These are phyloP conservation scores for Beta vulgaris DNA, from an alignment of 148 eudicot genomes.

Conservation along the genomic window DNA sequence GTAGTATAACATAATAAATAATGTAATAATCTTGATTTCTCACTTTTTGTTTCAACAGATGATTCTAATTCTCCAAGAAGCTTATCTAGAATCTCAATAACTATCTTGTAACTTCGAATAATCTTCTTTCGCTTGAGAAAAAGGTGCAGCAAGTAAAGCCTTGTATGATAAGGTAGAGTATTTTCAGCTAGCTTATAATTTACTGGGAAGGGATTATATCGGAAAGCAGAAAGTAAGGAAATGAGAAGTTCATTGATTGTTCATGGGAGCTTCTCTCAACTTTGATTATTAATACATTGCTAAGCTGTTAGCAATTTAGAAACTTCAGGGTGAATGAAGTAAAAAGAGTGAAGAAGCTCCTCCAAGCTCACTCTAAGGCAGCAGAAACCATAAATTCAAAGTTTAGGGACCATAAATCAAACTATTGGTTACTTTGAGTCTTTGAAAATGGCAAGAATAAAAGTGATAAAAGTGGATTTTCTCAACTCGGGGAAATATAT, in stretches of 20 bases:
- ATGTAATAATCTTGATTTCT: too few species aligned
- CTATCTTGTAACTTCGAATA: too few species aligned
- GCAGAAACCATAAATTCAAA: too few species aligned
- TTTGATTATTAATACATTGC: not conserved
- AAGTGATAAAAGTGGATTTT: not conserved
- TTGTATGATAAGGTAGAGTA: not conserved
- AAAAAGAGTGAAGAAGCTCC: not conserved
- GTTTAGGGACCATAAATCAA: too few species aligned
- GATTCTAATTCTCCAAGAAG: too few species aligned
- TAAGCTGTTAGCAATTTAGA: not conserved
- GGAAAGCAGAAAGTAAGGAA: not conserved
- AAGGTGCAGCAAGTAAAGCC: not conserved
- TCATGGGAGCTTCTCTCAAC: not conserved
- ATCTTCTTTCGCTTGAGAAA: not conserved
- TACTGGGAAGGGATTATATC: too few species aligned
- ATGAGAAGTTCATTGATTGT: not conserved
- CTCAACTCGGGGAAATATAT: constrained; percentile 1
- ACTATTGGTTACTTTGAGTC: too few species aligned
- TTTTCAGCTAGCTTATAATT: not conserved
- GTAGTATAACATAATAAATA: too few species aligned
- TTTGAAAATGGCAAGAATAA: not conserved
- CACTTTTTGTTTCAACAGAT: too few species aligned
- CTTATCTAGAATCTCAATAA: too few species aligned
- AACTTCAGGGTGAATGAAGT: not conserved
- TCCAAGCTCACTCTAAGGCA: not conserved